Percentiles rank a stretch among this genome's conserved stretches.
Conservation (phyloP, 78 protist species). For the Emiliania huxleyi region DNA sequence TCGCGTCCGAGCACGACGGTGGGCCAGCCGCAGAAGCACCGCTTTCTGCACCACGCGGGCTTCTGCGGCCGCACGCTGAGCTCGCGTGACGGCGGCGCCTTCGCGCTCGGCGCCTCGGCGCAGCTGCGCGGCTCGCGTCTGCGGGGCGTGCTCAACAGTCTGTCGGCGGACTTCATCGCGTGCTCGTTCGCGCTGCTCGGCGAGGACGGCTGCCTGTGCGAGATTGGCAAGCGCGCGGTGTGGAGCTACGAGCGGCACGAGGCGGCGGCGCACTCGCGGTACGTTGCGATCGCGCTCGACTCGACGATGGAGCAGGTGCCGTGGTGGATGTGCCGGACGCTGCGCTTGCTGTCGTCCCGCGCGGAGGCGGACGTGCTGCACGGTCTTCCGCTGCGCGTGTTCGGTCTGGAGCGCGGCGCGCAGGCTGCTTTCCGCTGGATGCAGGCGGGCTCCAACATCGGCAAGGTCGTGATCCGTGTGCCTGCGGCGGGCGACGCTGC, state of each 20-base stretch:
- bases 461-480: slow-evolving; percentile 12
- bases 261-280: not conserved
- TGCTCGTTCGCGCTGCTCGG: no score
- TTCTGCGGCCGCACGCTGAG: no score
- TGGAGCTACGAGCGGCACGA: not conserved
- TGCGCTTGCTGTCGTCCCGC: not conserved
- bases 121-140: no score
- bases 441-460: not conserved
- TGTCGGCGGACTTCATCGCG: no score
- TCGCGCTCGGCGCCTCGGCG: no score
- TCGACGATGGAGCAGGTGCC: not conserved
- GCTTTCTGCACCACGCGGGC: no score
- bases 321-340: not conserved
- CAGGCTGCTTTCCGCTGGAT: not conserved
- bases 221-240: slow-evolving; percentile 34
- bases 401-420: not conserved
- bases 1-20: no score
- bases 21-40: no score
- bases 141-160: not conserved
- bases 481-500: not conserved
- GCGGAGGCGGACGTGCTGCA: not conserved
- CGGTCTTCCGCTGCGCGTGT: not conserved
- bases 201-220: no score
- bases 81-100: no score
- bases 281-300: not conserved